A percentile compares a stretch with the other conserved stretches of the same genome.
Conservation (phyloP, 2,329 filamentous ascomycete species). For the Trichoderma semiorbis region DNA sequence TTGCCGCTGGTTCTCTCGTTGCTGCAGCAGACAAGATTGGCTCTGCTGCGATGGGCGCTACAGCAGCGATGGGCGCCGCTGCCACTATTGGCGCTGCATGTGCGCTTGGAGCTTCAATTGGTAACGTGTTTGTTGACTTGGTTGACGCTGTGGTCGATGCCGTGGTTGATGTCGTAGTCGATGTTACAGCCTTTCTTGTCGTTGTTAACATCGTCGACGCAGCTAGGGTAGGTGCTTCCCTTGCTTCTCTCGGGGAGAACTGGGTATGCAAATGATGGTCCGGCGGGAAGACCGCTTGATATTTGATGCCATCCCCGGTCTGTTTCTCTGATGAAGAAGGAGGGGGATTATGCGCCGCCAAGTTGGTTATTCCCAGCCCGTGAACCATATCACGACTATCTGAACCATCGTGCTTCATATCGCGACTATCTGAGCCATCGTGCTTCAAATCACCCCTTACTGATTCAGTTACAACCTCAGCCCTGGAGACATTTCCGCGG, state of each 20-base stretch:
- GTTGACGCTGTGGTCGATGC: not conserved
- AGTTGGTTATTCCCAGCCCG: slow-evolving; percentile 38
- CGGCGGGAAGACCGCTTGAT: slow-evolving; percentile 57
- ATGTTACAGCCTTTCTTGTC: not conserved
- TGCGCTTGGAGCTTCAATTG: not conserved
- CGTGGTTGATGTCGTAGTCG: not conserved
- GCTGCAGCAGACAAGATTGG: slow-evolving; percentile 46
- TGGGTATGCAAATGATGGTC: slow-evolving; percentile 45
- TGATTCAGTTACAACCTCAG: not conserved
- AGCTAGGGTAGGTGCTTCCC: not conserved
- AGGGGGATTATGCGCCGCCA: slow-evolving; percentile 44
- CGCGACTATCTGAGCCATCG: slow-evolving; percentile 1
- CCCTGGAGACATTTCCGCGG: not conserved
- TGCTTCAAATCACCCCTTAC: not conserved
- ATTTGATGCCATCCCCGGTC: slow-evolving; percentile 41
- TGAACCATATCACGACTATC: slow-evolving; percentile 36
- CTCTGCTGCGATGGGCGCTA: slow-evolving; percentile 43
- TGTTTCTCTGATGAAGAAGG: slow-evolving; percentile 51
- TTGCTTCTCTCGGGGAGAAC: slow-evolving; percentile 28
- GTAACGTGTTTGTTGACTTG: not conserved
- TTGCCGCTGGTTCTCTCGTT: slow-evolving; percentile 59
- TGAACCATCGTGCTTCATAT: not conserved
- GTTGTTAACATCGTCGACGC: not conserved
- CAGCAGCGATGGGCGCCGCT: not conserved
- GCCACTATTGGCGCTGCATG: not conserved